Conservation (phyloP, 306 rosid species). For the Hippophae rhamnoides region DNA sequence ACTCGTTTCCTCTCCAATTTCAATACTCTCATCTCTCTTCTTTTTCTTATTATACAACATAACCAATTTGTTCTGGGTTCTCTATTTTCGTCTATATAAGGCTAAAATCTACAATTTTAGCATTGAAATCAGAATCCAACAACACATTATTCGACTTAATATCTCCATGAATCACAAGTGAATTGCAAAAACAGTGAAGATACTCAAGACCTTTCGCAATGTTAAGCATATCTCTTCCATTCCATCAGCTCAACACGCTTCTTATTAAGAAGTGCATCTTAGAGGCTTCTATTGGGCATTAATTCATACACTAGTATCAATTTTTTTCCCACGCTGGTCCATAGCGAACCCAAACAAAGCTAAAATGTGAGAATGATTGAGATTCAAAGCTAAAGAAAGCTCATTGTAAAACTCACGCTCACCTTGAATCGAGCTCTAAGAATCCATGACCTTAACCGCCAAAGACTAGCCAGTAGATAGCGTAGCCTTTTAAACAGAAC, state of each 20-base stretch:
- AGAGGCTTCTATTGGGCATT: too few species aligned
- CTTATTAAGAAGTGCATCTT: not conserved
- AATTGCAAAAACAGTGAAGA: slow-evolving; percentile 56
- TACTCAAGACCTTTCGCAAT: slow-evolving; percentile 69
- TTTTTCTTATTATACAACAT: too few species aligned
- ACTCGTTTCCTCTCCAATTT: too few species aligned
- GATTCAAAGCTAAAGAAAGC: slow-evolving; percentile 53
- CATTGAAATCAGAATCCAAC: too few species aligned
- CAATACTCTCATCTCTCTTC: too few species aligned
- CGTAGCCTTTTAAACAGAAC: slow-evolving; percentile 76
- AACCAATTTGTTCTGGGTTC: too few species aligned
- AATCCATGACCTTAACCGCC: slow-evolving; percentile 80
- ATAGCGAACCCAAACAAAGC: slow-evolving; percentile 67
- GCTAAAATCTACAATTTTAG: too few species aligned
- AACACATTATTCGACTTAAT: slow-evolving; percentile 36
- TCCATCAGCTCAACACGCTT: slow-evolving; percentile 59
- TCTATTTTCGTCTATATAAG: too few species aligned
- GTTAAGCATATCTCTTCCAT: slow-evolving; percentile 51
- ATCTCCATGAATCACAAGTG: slow-evolving; percentile 88
- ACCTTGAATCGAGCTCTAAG: slow-evolving; percentile 33
- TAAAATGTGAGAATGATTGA: slow-evolving; percentile 42
- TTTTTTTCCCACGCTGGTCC: slow-evolving; percentile 51
- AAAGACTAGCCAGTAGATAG: slow-evolving; percentile 55
- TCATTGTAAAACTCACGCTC: slow-evolving; percentile 71
- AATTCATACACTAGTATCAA: slow-evolving; percentile 20